phyloP scores from a whole-genome alignment of 805 yeast genomes.

The Cyberlindnera americana region DNA sequence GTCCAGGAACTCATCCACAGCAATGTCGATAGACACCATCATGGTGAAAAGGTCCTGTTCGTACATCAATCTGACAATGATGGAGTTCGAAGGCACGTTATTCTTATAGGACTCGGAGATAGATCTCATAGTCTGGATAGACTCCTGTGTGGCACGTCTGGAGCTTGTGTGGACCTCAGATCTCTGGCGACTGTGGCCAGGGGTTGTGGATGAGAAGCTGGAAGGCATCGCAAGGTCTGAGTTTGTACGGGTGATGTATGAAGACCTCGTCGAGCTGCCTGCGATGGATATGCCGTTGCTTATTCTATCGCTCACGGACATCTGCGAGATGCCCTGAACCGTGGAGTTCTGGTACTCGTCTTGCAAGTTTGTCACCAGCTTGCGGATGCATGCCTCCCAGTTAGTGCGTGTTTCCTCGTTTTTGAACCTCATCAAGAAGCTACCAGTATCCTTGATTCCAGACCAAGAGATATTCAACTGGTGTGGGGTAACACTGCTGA shows the following conservation, averaged over 20 bases:
- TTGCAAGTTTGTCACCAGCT: slow-evolving; percentile 34
- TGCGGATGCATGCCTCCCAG: slow-evolving; percentile 71
- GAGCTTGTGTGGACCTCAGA: slow-evolving; percentile 24
- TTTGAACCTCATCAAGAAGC: slow-evolving; percentile 75
- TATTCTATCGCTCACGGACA: slow-evolving; percentile 25
- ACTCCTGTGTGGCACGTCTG: slow-evolving; percentile 27
- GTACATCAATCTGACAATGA: slow-evolving; percentile 40
- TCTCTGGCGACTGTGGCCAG: slow-evolving; percentile 26
- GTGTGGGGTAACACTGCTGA: slow-evolving; percentile 46
- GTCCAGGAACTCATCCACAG: slow-evolving; percentile 49
- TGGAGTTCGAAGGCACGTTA: slow-evolving; percentile 35
- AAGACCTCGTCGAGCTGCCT: slow-evolving; percentile 24
- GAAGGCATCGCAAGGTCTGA: slow-evolving; percentile 21
- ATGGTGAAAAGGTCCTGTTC: slow-evolving; percentile 56
- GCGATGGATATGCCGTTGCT: slow-evolving; percentile 27
- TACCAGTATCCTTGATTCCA: slow-evolving; percentile 84
- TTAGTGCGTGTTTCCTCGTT: slow-evolving; percentile 79
- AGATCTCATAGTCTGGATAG: slow-evolving; percentile 31
- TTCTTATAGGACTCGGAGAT: slow-evolving; percentile 39
- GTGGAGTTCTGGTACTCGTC: slow-evolving; percentile 22
- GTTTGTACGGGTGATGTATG: slow-evolving; percentile 23
- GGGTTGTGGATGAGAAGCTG: slow-evolving; percentile 10
- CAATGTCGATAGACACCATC: slow-evolving; percentile 52
- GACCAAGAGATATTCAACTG: slow-evolving; percentile 70
- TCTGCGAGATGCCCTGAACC: slow-evolving; percentile 13